A percentile compares a stretch with the other conserved stretches of the same genome.
Conservation (phyloP, 2,329 filamentous ascomycete species). For the Alternaria tenuissima region DNA sequence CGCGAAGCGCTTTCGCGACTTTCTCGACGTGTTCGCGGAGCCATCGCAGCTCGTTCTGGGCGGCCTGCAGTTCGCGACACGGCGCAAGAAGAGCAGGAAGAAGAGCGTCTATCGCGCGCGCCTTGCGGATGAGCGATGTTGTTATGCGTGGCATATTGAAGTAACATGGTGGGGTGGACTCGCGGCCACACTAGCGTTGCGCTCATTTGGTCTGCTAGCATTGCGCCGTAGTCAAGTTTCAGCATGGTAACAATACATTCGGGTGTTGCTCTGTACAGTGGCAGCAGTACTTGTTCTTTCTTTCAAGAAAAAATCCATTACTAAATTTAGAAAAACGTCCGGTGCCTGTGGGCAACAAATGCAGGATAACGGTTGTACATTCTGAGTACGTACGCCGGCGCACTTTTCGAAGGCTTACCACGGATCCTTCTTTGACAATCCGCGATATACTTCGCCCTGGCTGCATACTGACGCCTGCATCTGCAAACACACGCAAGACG, state of each 20-base stretch:
- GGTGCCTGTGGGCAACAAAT: too few relatives aligned
- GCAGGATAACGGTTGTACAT: too few relatives aligned
- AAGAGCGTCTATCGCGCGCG: slow-evolving; percentile 62
- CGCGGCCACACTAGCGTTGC: slow-evolving; percentile 6
- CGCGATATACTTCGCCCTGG: too few relatives aligned
- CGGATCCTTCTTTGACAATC: too few relatives aligned
- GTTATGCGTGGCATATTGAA: slow-evolving; percentile 64
- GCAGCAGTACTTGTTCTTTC: too few relatives aligned
- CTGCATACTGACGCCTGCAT: too few relatives aligned
- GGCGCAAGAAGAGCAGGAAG: slow-evolving; percentile 69
- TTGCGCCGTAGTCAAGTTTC: neutral
- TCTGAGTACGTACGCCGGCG: too few relatives aligned
- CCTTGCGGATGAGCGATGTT: slow-evolving; percentile 65
- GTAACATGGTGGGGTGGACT: slow-evolving; percentile 8
- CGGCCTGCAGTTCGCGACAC: slow-evolving; percentile 69
- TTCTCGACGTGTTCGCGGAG: slow-evolving; percentile 65
- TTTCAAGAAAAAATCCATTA: too few relatives aligned
- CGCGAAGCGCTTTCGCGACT: slow-evolving; percentile 31
- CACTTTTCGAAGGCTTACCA: too few relatives aligned
- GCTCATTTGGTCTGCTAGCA: neutral
- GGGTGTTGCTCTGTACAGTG: too few relatives aligned
- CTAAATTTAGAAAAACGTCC: too few relatives aligned
- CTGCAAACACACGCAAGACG: too few relatives aligned
- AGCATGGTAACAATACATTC: neutral
- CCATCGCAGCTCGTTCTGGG: slow-evolving; percentile 76